Conservation (phyloP, 495 filamentous ascomycete genomes). For the Pseudomonodictys pantanalensis region DNA sequence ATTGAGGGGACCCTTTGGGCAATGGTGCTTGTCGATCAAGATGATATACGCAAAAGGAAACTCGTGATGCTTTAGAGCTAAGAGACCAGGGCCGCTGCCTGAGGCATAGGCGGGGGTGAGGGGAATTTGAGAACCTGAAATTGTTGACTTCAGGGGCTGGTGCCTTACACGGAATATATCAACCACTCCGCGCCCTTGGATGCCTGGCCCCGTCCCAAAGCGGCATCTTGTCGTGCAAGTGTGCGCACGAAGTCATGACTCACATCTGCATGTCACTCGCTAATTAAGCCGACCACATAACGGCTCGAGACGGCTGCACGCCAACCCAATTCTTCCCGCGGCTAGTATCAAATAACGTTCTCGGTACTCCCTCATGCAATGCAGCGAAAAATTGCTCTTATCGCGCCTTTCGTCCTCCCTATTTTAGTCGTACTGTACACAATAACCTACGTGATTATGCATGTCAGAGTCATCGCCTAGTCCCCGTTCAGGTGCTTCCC, state of each 20-base stretch:
- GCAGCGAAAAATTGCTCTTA: too few relatives aligned
- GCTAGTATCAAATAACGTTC: neutral
- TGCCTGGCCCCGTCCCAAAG: neutral
- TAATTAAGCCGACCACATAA: neutral
- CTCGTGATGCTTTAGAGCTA: neutral
- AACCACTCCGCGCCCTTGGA: conserved; percentile 7
- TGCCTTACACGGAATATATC: conserved; percentile 21
- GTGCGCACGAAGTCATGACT: conserved; percentile 18
- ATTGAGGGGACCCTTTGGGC: neutral
- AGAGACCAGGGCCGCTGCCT: too few relatives aligned
- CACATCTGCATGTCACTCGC: neutral
- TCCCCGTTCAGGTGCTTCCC: neutral
- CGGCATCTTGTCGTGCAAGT: conserved; percentile 11
- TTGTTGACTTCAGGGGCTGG: neutral
- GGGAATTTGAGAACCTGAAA: conserved; percentile 4
- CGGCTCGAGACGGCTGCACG: neutral
- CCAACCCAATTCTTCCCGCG: too few relatives aligned
- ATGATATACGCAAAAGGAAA: neutral
- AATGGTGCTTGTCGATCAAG: neutral
- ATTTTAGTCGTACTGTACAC: neutral
- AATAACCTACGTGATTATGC: neutral
- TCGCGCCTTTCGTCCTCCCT: neutral
- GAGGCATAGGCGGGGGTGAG: conserved; percentile 1
- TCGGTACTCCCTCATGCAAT: neutral
- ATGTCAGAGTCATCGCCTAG: neutral